A percentile compares a stretch with the other conserved stretches of the same genome.
Conservation (phyloP, 2,329 filamentous ascomycete genomes). For the Stromatinia cepivora region DNA sequence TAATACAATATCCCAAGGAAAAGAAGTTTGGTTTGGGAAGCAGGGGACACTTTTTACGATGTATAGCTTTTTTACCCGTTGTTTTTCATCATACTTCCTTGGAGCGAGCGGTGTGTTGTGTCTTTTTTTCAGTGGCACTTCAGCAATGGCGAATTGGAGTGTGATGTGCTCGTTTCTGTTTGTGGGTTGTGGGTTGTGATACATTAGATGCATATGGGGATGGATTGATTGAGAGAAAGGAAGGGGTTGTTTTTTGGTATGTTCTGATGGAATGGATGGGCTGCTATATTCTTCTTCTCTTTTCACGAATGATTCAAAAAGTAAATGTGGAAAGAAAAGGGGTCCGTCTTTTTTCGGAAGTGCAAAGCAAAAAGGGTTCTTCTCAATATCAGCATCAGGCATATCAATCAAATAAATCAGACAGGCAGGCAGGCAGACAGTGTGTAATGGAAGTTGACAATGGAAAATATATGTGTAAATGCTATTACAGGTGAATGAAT, state of each 20-base stretch:
- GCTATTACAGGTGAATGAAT: not conserved
- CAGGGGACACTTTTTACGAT: constrained; percentile 31
- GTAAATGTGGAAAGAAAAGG: constrained; percentile 17
- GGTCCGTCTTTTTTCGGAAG: not conserved
- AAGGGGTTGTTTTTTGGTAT: constrained; percentile 4
- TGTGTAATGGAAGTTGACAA: constrained; percentile 2
- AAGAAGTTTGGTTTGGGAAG: constrained; percentile 23
- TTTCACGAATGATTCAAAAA: constrained; percentile 37
- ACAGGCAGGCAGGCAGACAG: not conserved
- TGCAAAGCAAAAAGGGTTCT: constrained; percentile 13
- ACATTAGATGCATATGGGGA: constrained; percentile 11
- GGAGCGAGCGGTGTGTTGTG: constrained; percentile 15
- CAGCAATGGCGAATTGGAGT: constrained; percentile 39
- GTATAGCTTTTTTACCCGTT: constrained; percentile 36
- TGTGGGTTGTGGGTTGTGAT: constrained; percentile 7
- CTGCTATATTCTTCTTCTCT: constrained; percentile 26
- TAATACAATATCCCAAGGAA: constrained; percentile 29
- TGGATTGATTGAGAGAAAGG: not conserved
- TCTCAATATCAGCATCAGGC: constrained; percentile 1
- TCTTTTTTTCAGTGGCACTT: constrained; percentile 17
- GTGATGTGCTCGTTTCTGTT: constrained; percentile 16
- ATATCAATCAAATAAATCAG: constrained; percentile 5
- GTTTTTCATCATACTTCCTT: constrained; percentile 23
- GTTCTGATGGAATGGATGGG: constrained; percentile 14
- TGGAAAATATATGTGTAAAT: not conserved